Conservation (phyloP, 768 basidiomycete species). For the Gloeopeniophorella convolvens region DNA sequence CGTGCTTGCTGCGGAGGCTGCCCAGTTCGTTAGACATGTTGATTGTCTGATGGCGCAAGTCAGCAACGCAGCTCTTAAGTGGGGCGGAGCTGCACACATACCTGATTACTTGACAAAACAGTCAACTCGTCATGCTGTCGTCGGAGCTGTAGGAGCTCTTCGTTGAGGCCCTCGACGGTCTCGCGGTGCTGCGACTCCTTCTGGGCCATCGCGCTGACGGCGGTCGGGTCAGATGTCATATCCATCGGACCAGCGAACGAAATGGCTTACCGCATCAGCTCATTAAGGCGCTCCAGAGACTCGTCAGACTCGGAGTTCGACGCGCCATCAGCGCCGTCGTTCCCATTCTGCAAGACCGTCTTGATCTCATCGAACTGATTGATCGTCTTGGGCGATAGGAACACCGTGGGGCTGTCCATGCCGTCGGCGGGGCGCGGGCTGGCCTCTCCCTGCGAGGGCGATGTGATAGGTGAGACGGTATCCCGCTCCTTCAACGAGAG, state of each 20-base stretch:
- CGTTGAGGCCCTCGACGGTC: constrained; percentile 62
- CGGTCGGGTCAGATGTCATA: constrained; percentile 14
- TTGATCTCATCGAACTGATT: constrained; percentile 72
- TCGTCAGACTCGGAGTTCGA: constrained; percentile 53
- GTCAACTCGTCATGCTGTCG: constrained; percentile 79
- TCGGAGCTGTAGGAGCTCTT: constrained; percentile 60
- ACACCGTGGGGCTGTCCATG: constrained; percentile 22
- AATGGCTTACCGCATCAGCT: constrained; percentile 77
- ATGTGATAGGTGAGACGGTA: neutral
- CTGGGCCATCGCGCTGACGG: constrained; percentile 85
- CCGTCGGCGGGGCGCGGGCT: constrained; percentile 4
- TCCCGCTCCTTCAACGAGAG: constrained; percentile 38
- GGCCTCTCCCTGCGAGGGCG: neutral
- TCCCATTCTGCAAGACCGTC: constrained; percentile 49
- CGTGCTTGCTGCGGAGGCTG: constrained; percentile 56
- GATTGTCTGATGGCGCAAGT: constrained; percentile 42
- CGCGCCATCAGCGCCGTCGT: constrained; percentile 24
- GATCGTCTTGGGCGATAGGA: constrained; percentile 65
- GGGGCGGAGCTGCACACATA: constrained; percentile 28
- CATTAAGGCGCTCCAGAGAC: constrained; percentile 74
- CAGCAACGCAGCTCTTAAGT: neutral
- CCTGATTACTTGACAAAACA: constrained; percentile 80
- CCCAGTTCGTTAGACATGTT: constrained; percentile 90
- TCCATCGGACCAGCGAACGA: constrained; percentile 7
- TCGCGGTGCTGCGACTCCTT: constrained; percentile 91